These are phyloP conservation scores for Arachis stenosperma DNA, from an alignment of 306 rosid genomes.

Conservation along the genomic window DNA sequence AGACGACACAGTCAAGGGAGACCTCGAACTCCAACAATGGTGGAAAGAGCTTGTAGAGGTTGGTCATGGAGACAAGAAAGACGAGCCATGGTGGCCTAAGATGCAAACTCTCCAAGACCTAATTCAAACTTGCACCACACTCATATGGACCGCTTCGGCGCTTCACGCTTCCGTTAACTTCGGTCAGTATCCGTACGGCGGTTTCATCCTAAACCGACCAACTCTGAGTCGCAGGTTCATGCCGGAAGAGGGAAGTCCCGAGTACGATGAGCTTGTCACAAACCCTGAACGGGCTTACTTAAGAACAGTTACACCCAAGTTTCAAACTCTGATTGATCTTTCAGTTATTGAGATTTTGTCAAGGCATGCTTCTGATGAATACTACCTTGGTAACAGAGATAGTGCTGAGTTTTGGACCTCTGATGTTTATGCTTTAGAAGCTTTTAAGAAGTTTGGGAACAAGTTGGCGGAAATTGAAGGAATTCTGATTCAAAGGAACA, in stretches of 20 bases:
- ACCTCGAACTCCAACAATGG: constrained; percentile 64
- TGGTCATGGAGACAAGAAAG: constrained; percentile 35
- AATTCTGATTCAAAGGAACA: constrained; percentile 38
- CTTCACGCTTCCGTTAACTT: constrained; percentile 42
- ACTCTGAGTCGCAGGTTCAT: constrained; percentile 60
- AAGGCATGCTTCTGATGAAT: constrained; percentile 46
- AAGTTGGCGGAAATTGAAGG: constrained; percentile 38
- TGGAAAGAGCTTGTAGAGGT: constrained; percentile 38
- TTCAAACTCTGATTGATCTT: constrained; percentile 47
- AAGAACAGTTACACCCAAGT: constrained; percentile 60
- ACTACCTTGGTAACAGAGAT: constrained; percentile 52
- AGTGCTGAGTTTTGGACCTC: constrained; percentile 36
- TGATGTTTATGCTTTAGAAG: constrained; percentile 17
- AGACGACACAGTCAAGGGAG: constrained; percentile 40
- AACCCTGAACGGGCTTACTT: constrained; percentile 49
- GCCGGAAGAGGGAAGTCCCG: constrained; percentile 51
- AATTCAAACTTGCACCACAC: background rate
- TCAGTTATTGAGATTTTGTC: constrained; percentile 54
- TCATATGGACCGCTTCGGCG: constrained; percentile 37
- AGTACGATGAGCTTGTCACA: constrained; percentile 51
- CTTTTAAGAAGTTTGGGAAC: constrained; percentile 43
- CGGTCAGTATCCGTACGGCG: constrained; percentile 43
- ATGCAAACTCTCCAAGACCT: constrained; percentile 24
- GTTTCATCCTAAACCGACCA: constrained; percentile 58
- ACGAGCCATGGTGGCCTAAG: constrained; percentile 36